Evolutionary conservation across 345 rosid genomes (phyloP), one percentile per base, ranked within the genome.

Genomic region (Hirschfeldia incana): DNA sequence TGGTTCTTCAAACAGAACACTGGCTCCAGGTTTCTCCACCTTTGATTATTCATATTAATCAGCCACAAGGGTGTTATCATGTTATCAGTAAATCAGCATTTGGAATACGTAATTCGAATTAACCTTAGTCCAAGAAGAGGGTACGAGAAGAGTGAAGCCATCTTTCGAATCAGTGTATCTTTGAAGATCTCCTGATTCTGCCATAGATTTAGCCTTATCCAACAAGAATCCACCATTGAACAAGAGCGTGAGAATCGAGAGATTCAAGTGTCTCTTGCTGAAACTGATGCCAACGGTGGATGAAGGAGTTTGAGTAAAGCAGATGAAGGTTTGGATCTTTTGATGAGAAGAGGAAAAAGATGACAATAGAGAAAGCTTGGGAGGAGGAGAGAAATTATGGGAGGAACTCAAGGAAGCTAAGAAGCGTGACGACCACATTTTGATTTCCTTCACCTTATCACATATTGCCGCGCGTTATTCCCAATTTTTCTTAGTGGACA

Each of bases 21-120:
- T 89, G 5, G 98, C 97, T 66, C 97, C 98, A 67, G 97, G 92
- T 85, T 91, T 94, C 11, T 92, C 97, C 78, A 91, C 90, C 98
- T 89, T 51, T 51, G 51, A 15, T 51, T 51, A n/a, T 44, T 11
- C 13, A 44, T 44, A 44, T 44, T 44, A 44, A 39, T 39, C 21
- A 21, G 55, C 16, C 16, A 46, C 7, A 4, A 46, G 17, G 15
- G 58, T 51, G 55, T 12, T 46, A 46, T 46, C 55, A 13, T 51
- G 58, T 51, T 51, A 51, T 15, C 58, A 51, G 21, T 3, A 51
- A 15, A n/a, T 15, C 8, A 51, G 17, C 21, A 6, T n/a, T 49
- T 49, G 16, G 17, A n/a, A 49, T 44, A 46, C 55, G 4, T 5
- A 46, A 63, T 5, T 59, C 16, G n/a, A 8, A 65, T 61, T 73